Base-by-base conservation (phyloP, 441 rosid genomes). In the Theobroma grandiflorum region DNA sequence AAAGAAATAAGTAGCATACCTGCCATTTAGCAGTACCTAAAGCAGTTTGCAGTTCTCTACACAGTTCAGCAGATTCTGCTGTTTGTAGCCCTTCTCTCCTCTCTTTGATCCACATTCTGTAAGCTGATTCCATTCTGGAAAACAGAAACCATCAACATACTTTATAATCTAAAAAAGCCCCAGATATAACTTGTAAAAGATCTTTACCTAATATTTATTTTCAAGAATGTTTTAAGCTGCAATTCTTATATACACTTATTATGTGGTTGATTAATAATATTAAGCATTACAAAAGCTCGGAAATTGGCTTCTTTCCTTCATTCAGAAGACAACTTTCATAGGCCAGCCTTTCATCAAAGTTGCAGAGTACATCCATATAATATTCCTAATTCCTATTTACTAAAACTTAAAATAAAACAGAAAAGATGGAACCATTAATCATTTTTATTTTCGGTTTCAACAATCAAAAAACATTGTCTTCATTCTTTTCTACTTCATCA, bases 1-100 rank as follows among this genome's bases (percentile, higher is more conserved):
- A 16, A 69, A 47, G 6, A 16, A 79, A 80, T 0, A 80, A 2
- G 50, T 57, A 50, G 26, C 78, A 8, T 77, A 95, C 98, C 96
- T 95, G 98, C 97, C 98, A 95, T 82, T 95, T 95, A 50, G 98
- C 93, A 43, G 98, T 93, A 77, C 97, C 97, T 75, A 95, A 76
- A 68, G 97, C 89, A n/a, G 90, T 90, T 84, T 93, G 97, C 9
- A 95, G 92, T 72, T 93, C 95, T 72, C 89, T 85, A 62, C 89
- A 90, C 73, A 91, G 90, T 62, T 93, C 88, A 76, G 87, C 80
- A 59, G 90, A 84, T 61, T 82, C 82, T 14, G 81, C 85, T 3
- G 76, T 55, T 8, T 76, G 65, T 61, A 79, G 83, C 65, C 85
- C 87, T 77, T 86, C 84, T 81, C 85, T 84, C 85, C 81, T 90